A percentile compares a stretch with the other conserved stretches of the same genome.
Conservation (phyloP, 371 early-diverging fungal genomes). For the Mortierella sp. region DNA sequence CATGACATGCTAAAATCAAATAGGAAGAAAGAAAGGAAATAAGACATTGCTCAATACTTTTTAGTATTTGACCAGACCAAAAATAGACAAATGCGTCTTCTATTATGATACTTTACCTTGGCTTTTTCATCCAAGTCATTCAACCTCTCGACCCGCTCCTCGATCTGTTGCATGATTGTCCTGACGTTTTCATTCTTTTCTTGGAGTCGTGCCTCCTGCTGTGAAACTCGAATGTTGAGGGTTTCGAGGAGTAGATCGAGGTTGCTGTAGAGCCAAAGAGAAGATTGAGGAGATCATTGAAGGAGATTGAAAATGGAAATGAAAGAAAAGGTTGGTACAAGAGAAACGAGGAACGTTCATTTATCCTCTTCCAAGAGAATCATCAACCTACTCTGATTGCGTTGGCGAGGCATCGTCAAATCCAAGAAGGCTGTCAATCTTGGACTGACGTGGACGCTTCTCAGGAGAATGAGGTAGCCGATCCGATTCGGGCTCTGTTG, state of each 20-base stretch:
- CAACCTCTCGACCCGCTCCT: conserved; percentile 12
- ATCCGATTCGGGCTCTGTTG: no score
- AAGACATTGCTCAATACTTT: not conserved
- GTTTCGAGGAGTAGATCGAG: conserved; percentile 24
- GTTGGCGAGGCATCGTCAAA: no score
- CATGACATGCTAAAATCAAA: conserved; percentile 4
- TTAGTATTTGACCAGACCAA: not conserved
- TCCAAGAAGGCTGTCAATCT: no score
- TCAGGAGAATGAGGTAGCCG: no score
- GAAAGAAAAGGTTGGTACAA: no score
- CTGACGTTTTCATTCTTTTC: conserved; percentile 10
- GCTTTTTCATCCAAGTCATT: conserved; percentile 19
- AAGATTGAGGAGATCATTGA: no score
- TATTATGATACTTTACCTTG: conserved; percentile 9
- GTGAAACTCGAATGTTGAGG: conserved; percentile 17
- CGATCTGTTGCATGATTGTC: conserved; percentile 13
- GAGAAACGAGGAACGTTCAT: no score
- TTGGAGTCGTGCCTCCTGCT: conserved; percentile 18
- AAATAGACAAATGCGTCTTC: not conserved
- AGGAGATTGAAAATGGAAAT: not conserved
- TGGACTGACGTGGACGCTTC: no score
- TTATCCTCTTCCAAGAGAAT: no score
- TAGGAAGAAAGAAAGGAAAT: not conserved
- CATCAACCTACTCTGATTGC: no score
- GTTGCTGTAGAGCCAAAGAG: conserved; percentile 8